Percentiles rank a stretch among this genome's conserved stretches.
Evolutionary conservation across 208 protist genomes (phyloP).

Genomic region (Balamuthia mandrillaris): DNA sequence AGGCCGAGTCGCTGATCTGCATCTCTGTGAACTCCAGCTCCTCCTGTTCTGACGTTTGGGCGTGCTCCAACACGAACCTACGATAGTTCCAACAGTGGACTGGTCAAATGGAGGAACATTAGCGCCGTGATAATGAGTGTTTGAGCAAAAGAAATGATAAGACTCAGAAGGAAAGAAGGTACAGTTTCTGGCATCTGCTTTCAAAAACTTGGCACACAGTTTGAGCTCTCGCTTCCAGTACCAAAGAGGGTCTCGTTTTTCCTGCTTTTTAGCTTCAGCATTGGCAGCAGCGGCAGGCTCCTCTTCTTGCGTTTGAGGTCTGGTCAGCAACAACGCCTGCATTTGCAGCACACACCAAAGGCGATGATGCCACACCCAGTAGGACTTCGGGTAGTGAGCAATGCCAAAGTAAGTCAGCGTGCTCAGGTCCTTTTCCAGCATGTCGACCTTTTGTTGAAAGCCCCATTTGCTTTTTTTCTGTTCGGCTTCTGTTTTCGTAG

Average conservation of each 20-base stretch:
- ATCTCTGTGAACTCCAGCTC: neutral
- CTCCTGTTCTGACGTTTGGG: neutral
- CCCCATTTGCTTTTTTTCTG: neutral
- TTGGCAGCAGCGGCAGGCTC: no score
- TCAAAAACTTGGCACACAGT: neutral
- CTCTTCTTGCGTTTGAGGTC: no score
- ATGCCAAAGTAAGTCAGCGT: neutral
- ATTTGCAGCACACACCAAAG: conserved; percentile 5
- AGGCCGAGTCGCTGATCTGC: neutral
- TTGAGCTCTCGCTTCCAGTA: neutral
- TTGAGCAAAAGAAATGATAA: neutral
- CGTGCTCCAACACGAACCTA: neutral
- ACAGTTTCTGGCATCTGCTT: neutral
- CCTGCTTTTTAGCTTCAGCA: neutral
- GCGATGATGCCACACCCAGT: conserved; percentile 16
- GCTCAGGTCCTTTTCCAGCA: neutral
- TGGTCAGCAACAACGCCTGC: neutral
- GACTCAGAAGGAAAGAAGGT: neutral
- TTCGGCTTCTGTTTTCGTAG: neutral
- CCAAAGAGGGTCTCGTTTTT: neutral
- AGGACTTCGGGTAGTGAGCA: neutral
- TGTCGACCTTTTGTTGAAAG: neutral
- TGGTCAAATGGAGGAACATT: neutral
- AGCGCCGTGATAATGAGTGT: neutral
- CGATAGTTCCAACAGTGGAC: conserved; percentile 34